phyloP scores from a whole-genome alignment of 2,329 filamentous ascomycete genomes.

The Arthrobotrys sphaeroides region DNA sequence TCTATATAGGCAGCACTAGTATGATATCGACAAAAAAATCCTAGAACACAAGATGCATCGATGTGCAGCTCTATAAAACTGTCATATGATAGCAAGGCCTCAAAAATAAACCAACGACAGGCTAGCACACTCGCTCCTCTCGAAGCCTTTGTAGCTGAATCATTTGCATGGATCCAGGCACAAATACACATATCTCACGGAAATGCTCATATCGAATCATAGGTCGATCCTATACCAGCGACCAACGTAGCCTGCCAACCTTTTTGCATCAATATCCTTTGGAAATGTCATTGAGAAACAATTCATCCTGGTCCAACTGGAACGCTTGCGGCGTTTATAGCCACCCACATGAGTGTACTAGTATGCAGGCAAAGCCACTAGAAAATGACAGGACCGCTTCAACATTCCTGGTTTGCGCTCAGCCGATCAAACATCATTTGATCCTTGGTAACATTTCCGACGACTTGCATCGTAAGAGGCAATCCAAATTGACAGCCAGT shows the following conservation, averaged over 20 bases:
- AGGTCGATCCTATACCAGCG: not conserved
- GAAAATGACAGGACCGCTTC: not conserved
- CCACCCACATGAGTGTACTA: not conserved
- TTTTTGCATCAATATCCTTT: not conserved
- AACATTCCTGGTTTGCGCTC: not conserved
- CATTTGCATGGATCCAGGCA: not conserved
- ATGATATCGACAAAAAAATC: not conserved
- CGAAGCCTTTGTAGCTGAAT: no score
- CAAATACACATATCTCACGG: no score
- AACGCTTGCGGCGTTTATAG: slow-evolving; percentile 11
- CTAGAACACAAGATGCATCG: no score
- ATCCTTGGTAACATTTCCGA: slow-evolving; percentile 5
- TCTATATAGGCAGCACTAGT: not conserved
- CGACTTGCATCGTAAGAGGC: not conserved
- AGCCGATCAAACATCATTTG: not conserved
- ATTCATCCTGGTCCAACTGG: not conserved
- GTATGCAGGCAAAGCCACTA: not conserved
- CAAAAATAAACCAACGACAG: no score
- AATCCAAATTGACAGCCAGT: not conserved
- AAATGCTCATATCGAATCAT: not conserved
- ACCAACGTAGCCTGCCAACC: not conserved
- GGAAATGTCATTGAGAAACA: not conserved
- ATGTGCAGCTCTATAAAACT: not conserved
- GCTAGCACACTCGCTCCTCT: no score
- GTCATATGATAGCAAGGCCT: not conserved